Conservation (phyloP, 169 alveolate species). For the Blepharisma undulans region DNA sequence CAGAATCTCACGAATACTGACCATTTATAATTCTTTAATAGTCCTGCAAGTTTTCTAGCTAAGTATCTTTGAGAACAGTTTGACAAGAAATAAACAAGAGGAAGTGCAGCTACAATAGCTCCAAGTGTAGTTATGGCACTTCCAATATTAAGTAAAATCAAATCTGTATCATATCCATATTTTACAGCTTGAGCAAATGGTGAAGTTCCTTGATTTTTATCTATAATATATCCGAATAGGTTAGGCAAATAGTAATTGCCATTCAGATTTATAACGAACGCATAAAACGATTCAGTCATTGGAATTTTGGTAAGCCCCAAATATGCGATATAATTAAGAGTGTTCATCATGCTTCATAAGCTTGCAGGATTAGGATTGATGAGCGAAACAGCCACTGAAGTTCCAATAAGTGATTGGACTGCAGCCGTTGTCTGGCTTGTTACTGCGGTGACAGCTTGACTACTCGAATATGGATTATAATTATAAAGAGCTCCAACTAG, state of each 20-base stretch:
- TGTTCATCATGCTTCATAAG: neutral
- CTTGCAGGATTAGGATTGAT: slow-evolving; percentile 23
- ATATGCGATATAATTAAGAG: neutral
- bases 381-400: neutral
- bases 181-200: neutral
- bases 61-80: neutral
- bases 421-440: neutral
- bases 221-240: neutral
- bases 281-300: neutral
- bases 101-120: neutral
- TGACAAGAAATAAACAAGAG: neutral
- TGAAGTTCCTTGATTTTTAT: neutral
- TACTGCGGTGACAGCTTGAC: neutral
- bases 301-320: neutral
- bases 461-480: neutral
- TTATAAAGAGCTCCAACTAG: neutral
- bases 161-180: neutral
- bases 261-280: neutral
- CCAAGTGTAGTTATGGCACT: neutral
- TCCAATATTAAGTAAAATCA: neutral
- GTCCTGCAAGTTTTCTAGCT: neutral
- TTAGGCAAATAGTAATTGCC: neutral
- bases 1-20: neutral
- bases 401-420: neutral
- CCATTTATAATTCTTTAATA: neutral